Base-by-base conservation (phyloP, 2,329 filamentous ascomycete species). In the Xylaria sp. region DNA sequence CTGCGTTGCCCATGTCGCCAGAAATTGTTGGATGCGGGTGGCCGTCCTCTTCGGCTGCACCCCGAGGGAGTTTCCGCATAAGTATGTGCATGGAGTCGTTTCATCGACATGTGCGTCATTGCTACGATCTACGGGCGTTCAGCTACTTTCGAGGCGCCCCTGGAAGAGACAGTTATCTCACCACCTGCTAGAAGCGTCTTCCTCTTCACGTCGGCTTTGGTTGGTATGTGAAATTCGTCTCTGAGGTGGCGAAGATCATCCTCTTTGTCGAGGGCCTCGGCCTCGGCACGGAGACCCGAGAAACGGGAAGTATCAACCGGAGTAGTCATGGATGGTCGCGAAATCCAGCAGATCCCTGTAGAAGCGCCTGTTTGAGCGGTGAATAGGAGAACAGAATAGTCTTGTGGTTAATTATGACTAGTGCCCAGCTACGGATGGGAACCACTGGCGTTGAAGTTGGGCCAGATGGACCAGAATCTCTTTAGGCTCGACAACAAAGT, bases 51-150 rank as follows among this genome's bases (percentile, higher is more conserved):
- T 87, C 53, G 92, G 92, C 77, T 94, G 92, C 17, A 93, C 83
- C 28, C 92, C 92, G 4, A 95, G 84, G 0, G 92, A 94, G 79
- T 94, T 94, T 46, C 92, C 92, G 76, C 92, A 94, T 49, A 95
- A 85, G 76, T 95, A 95, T 68, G 91, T 89, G 74, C 86, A 78
- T 66, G 72, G 65, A 56, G 70, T 71, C 53, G 72, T 71, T 65
- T 74, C 75, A 69, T 77, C 74, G 70, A 71, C 66, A 68, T 66
- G 63, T 53, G 61, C 72, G 64, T 71, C 65, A 71, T 71, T 68
- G 67, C 68, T 73, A 73, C 70, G 67, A 75, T 75, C 76, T 77
- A 76, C 60, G 67, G 67, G 73, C 59, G 67, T 72, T 74, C 66
- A 73, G 69, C 65, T 72, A 69, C 56, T 68, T 65, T 67, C 64